These are phyloP conservation scores for Sonneratia caseolaris DNA, from an alignment of 345 rosid genomes.

Conservation along the genomic window DNA sequence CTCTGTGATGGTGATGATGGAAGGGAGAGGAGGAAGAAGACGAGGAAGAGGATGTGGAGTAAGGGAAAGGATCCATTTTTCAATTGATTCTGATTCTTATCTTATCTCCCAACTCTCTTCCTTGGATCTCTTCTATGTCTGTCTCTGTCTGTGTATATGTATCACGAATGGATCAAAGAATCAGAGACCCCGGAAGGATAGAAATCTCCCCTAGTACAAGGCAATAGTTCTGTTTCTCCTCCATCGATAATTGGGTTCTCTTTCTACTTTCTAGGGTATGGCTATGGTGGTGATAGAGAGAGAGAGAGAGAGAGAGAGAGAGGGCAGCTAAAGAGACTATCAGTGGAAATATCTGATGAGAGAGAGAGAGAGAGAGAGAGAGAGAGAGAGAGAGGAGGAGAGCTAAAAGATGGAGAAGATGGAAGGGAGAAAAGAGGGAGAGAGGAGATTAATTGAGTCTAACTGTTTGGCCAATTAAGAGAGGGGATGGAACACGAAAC, in stretches of 20 bases:
- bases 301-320: neutral
- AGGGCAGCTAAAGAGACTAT: neutral
- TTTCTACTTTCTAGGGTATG: conserved; percentile 1
- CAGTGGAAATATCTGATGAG: neutral
- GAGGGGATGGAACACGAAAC: neutral
- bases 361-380: conserved; percentile 4
- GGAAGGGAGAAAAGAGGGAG: neutral
- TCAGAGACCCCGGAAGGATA: neutral
- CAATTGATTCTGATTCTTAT: too few species aligned
- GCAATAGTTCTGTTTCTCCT: neutral
- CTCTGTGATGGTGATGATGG: neutral
- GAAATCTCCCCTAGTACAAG: neutral
- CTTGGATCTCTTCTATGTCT: neutral
- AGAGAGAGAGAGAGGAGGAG: conserved; percentile 4
- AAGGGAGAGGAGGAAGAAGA: conserved; percentile 24
- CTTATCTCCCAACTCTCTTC: too few species aligned
- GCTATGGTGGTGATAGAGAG: neutral
- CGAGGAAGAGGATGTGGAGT: conserved; percentile 15
- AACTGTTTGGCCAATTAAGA: conserved; percentile 5
- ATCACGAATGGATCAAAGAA: neutral
- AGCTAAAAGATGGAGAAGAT: neutral
- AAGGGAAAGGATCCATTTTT: neutral
- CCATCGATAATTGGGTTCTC: neutral
- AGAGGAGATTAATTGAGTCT: neutral
- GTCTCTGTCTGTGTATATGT: neutral